Conservation (phyloP, 805 yeast species). For the Suhomyces pyralidae region DNA sequence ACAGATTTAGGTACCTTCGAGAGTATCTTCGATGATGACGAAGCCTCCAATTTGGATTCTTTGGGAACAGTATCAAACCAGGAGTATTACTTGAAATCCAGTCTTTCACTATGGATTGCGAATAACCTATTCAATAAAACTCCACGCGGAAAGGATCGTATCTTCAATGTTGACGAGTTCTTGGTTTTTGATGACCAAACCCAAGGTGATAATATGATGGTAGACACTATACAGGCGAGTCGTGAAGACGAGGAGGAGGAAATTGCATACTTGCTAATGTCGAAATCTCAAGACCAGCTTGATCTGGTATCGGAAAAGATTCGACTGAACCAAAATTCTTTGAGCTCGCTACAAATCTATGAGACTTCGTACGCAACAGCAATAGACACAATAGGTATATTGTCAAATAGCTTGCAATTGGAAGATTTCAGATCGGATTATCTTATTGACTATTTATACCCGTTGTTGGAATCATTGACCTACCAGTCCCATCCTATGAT, state of each 20-base stretch:
- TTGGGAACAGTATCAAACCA: not conserved
- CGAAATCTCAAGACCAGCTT: constrained; percentile 41
- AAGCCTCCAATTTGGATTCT: not conserved
- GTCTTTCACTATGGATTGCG: constrained; percentile 33
- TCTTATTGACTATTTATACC: constrained; percentile 67
- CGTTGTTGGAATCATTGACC: constrained; percentile 71
- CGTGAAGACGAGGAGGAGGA: constrained; percentile 19
- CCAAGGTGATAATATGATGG: constrained; percentile 6
- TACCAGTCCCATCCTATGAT: constrained; percentile 43
- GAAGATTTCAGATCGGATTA: constrained; percentile 45
- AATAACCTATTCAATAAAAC: constrained; percentile 14
- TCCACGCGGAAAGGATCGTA: constrained; percentile 14
- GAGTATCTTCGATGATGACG: constrained; percentile 12
- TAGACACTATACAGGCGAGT: not conserved
- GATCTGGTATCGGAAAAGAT: constrained; percentile 25
- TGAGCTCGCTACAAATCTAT: constrained; percentile 6
- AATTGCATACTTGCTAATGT: constrained; percentile 26
- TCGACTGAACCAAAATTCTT: constrained; percentile 4
- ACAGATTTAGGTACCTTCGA: constrained; percentile 10
- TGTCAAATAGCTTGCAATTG: constrained; percentile 21
- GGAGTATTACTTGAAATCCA: constrained; percentile 3
- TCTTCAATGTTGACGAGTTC: constrained; percentile 20
- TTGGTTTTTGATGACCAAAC: constrained; percentile 18
- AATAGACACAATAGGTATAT: constrained; percentile 41
- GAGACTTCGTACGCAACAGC: constrained; percentile 39